Base-by-base conservation (phyloP, 169 alveolate genomes). In the Prorocentrum cordatum region DNA sequence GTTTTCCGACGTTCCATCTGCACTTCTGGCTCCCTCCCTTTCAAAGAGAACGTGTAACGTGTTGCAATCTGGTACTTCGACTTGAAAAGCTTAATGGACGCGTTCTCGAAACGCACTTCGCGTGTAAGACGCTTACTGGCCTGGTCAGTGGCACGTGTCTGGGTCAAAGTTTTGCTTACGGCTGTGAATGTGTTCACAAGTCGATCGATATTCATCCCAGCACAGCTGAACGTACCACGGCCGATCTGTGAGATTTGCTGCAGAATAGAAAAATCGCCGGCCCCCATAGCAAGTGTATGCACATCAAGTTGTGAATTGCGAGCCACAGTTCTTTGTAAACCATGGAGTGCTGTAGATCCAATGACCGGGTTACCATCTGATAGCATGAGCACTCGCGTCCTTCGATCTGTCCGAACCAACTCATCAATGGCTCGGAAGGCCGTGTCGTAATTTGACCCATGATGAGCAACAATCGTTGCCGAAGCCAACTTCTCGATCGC, bases 181-280 rank as follows among this genome's bases (percentile, higher is more conserved):
- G 73, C 20, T 3, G 88, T 54, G 75, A 79, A 59, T 33, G 88
- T 79, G 88, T 79, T 79, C 35, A 79, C 75, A 3, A 79, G 62
- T 26, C n/a, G 36, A 26, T 79, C 66, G 3, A 79, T 59, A 24
- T 79, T 75, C 75, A 58, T 24, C 33, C 35, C 18, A 3, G 88
- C 88, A 1, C 75, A 20, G 54, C 64, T 79, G 64, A 79, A 79
- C 3, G 39, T 59, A 10, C 88, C 88, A 2, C 88, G 42, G 33
- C 75, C 88, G 27, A 79, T 79, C 35, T 79, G 88, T 0, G 88
- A 62, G 31, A 79, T 1, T 27, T 79, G 88, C 59, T 79, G 88
- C 10, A 79, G 47, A 18, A 59, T 79, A 24, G 66, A 59, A 29
- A 79, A 59, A 47, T 79, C 75, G 24, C 62, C 20, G 12, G 10